Base-by-base conservation (phyloP, 2,329 filamentous ascomycete species). In the Torrubiella hemipterigena region DNA sequence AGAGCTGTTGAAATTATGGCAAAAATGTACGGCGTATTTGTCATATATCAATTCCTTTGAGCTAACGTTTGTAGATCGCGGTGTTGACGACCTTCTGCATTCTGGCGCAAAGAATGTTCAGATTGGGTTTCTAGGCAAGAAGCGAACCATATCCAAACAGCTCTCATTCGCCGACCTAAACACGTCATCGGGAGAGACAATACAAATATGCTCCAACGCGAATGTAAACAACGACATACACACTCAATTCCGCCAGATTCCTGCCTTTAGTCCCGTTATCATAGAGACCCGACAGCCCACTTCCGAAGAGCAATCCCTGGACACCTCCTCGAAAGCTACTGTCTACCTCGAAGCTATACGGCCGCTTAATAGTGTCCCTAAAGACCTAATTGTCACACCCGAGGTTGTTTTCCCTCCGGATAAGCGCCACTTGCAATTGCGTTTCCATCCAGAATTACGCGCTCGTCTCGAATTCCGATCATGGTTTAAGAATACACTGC, bases 361-460 rank as follows among this genome's bases (percentile, higher is more conserved):
- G 29, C 38, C 48, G 2, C 41, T 59, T 6, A 59, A 59, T 29
- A 47, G 40, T 7, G 44, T 57, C 2, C 50, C 55, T 0, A 70
- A 71, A 26, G 73, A 87, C 39, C 75, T 93, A 34, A 77, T 91
- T 36, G 73, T 93, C 38, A 81, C 79, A 3, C 61, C 75, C 12
- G 77, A 81, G 29, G 81, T 80, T 3, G 67, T 76, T 0, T 94
- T 91, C 46, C 69, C 81, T 1, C 73, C 77, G 0, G 71, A 81
- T 29, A 70, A 81, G 35, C 76, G 91, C 15, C 83, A 96, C 54
- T 59, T 95, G 13, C 86, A 96, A 44, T 67, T 98, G 27, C 77
- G 87, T 18, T 89, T 83, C 32, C 77, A 86, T 33, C 52, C 59
- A 7, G 57, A 69, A 14, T 61, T 95, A 5, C 71, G 73, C 15